Base-by-base conservation (phyloP, 2,329 filamentous ascomycete genomes). In the Huntiella savannae region DNA sequence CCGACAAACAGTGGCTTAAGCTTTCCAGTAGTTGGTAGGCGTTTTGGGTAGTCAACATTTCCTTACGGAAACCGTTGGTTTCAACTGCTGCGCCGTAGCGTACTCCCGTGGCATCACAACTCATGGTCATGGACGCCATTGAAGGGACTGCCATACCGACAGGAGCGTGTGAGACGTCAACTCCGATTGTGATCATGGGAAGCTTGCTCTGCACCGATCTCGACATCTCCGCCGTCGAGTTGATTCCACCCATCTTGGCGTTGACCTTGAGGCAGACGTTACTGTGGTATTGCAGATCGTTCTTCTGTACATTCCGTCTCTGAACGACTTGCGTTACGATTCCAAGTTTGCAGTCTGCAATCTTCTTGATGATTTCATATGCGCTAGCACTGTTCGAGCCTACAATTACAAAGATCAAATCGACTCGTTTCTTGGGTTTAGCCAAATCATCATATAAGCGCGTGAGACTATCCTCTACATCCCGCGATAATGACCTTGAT, bases 201-300 rank as follows among this genome's bases (percentile, higher is more conserved):
- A 16, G 38, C 5, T 17, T 12, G 8, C 16, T 28, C 2, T 32
- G 15, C 11, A 15, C 28, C 1, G 17, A 10, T 22, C 45, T 50
- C 1, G 60, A 58, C 0, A 77, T 71, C 0, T 56, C 43, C 15
- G 49, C 49, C 13, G 32, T 35, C 45, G 65, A 77, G 1, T 85
- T 95, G 0, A 75, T 71, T 4, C 91, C 91, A 11, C 91, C 91
- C 2, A 98, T 71, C 65, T 98, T 98, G 3, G 84, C 82, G 55
- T 98, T 96, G 53, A 98, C 77, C 65, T 98, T 98, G 84, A 98
- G 91, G 52, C 77, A 73, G 0, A 98, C 85, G 51, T 98, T 98
- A 1, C 83, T 91, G 55, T 83, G 80, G 61, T 96, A 96, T 55
- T 98, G 91, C 0, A 71, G 70, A 16, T 81, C 75, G 15, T 8